Evolutionary conservation across 306 rosid genomes (phyloP), one percentile per base, ranked within the genome.

Genomic region (Castanospermum australe): DNA sequence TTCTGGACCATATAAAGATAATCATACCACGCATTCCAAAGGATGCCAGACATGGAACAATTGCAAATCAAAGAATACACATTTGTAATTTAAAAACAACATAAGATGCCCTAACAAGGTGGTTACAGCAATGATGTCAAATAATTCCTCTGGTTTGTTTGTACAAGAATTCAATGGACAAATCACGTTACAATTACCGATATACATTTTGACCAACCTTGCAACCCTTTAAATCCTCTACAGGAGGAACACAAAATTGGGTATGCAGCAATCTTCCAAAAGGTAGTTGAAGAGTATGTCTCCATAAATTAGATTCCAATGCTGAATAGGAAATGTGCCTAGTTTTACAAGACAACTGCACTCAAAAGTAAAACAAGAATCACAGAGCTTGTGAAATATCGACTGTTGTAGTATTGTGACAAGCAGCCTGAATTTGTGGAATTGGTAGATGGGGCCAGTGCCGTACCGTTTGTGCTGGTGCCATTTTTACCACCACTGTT

Each of bases 401-500:
- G 82, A 36, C 80, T 86, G 33, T 28, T 77, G 78, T 83, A 41
- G 73, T 70, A 73, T 38, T 48, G 86, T 18, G 94, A 73, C 20
- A 41, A 67, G 84, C 91, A 77, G 25, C 88, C 93, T 25, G 97
- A 87, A 67, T 21, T 18, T 2, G 94, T 82, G 15, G 97, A 88
- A 81, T 90, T 92, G 32, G 89, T 69, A 8, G 99, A 86, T 72
- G 99, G 96, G 13, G 98, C 99, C 36, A 87, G 79, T n/a, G 85
- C 81, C 25, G 99, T 90, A 54, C 78, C 85, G 65, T 91, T 93
- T 61, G 36, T 54, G 11, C 78, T 17, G 59, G 86, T 90, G 51
- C 89, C 89, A 71, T 89, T 95, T 76, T 77, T 88, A 32, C 94
- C 93, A 61, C 70, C 79, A 67, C 97, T 95, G 76, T 8, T 66